Evolutionary conservation across 352 stramenopile genomes (phyloP), one percentile per base, ranked within the genome.

Genomic region (Pythium rhizo-oryzae): DNA sequence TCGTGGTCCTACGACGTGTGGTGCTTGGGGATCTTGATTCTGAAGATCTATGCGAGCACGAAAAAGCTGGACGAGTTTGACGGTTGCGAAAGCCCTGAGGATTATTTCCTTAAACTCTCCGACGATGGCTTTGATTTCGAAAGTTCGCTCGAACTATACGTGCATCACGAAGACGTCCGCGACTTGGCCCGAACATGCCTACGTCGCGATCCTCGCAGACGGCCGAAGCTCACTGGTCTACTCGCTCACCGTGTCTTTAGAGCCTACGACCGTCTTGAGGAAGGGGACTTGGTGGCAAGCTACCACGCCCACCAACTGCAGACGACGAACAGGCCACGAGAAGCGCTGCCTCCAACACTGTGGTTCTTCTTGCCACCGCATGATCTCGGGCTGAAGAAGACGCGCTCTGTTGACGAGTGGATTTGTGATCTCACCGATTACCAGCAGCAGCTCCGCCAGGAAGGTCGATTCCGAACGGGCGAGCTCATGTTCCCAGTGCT

Each of bases 341-440:
- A 90, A 33, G 47, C 58, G 18, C 57, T 77, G 8, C 81, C 81
- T 12, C 84, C 84, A 5, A 89, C 75, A 67, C 65, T 92, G 19
- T 92, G 84, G 80, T 70, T 92, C 8, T 85, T 92, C 37, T 58
- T 90, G 18, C 80, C 84, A 0, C 84, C 84, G 0, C 35, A 62
- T 1, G 81, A 82, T 23, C 68, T 87, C 15, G 62, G 69, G 8
- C 41, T 87, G 1, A 70, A 75, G 19, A 65, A 67, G 33, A 74
- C 71, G 3, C 79, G 74, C 30, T 80, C 78, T 0, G 51, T 85
- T 16, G 80, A 83, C 8, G 61, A 87, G 16, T 92, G 82, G 80
- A 66, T 88, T 30, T 49, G 25, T 0, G 71, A 77, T 1, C 74
- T 92, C 43, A 73, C 77, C 23, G 43, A 67, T 8, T 61, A 82